Conservation (phyloP, 257 asterid species). For the Solanum lycopersicoides region DNA sequence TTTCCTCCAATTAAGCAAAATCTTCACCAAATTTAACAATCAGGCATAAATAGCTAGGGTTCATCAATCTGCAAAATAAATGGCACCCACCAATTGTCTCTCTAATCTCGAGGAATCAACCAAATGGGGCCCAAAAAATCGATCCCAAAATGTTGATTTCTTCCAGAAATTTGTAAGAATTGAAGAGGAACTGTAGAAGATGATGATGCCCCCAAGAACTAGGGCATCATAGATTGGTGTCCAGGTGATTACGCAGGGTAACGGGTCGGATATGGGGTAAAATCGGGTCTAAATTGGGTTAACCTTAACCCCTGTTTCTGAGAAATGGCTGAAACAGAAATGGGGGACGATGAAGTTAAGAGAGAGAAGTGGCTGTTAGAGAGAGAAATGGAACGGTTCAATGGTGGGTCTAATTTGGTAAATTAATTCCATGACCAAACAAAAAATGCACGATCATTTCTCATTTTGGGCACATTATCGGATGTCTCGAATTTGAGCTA, state of each 20-base stretch:
- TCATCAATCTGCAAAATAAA: neutral
- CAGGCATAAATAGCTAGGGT: neutral
- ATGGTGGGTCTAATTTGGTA: neutral
- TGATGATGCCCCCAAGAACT: neutral
- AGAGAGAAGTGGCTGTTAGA: neutral
- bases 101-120: constrained; percentile 11
- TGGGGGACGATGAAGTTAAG: neutral
- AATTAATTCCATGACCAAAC: neutral
- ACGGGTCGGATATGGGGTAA: neutral
- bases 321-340: neutral
- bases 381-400: neutral
- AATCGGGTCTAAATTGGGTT: neutral
- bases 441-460: neutral
- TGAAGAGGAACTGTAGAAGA: neutral
- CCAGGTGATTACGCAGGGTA: neutral
- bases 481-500: no score
- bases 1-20: neutral
- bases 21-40: constrained; percentile 1
- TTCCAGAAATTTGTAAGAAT: neutral
- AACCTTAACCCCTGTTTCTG: neutral
- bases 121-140: neutral
- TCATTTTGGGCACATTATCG: neutral
- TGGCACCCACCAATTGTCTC: neutral
- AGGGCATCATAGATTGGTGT: neutral
- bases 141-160: constrained; percentile 4